Percentiles rank a stretch among this genome's conserved stretches.
Evolutionary conservation across 2,329 filamentous ascomycete genomes (phyloP).

Genomic region (Beauveria sp.): DNA sequence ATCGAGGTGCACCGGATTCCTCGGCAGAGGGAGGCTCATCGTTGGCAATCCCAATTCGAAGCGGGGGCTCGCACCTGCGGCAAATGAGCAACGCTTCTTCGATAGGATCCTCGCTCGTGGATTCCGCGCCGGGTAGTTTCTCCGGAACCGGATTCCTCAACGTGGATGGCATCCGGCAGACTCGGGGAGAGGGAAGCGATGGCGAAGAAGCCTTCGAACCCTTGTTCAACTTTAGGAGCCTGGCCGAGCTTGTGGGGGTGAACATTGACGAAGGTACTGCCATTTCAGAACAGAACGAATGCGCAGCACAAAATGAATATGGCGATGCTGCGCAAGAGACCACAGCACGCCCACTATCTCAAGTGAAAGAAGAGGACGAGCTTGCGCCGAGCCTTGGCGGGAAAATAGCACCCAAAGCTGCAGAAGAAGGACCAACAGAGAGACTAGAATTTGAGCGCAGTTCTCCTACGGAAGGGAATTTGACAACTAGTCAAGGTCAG

Average conservation of each 20-base stretch:
- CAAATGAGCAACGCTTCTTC: constrained; percentile 86
- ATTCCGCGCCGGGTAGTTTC: constrained; percentile 53
- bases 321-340: constrained; percentile 17
- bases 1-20: constrained; percentile 35
- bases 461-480: not conserved
- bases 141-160: constrained; percentile 26
- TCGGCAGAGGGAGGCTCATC: constrained; percentile 21
- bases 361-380: constrained; percentile 30
- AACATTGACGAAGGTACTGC: constrained; percentile 42
- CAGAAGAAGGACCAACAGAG: constrained; percentile 4
- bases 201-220: constrained; percentile 55
- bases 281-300: constrained; percentile 17
- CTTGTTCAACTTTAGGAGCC: constrained; percentile 85
- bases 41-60: constrained; percentile 38
- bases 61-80: constrained; percentile 63
- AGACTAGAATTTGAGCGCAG: not conserved
- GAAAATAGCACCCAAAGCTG: not conserved
- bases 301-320: not conserved
- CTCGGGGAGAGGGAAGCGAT: constrained; percentile 41
- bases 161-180: constrained; percentile 30
- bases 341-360: constrained; percentile 24
- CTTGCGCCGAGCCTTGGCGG: constrained; percentile 24
- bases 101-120: constrained; percentile 66
- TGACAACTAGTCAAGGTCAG: not conserved
- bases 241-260: constrained; percentile 75